phyloP scores from a whole-genome alignment of 2,329 filamentous ascomycete genomes.

The Dactylellina leptospora region DNA sequence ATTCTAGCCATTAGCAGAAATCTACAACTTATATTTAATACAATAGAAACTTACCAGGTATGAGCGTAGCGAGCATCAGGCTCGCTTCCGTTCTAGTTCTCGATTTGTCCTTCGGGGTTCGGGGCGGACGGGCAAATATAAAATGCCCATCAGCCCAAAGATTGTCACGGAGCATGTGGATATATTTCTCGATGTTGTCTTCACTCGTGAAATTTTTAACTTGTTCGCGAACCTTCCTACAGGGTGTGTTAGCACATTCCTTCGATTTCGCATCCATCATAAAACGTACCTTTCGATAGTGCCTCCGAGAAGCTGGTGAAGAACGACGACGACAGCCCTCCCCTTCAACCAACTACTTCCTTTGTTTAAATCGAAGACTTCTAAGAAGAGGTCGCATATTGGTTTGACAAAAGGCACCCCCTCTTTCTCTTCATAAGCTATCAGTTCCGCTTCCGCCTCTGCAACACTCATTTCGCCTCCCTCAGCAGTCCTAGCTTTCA shows the following conservation, averaged over 20 bases:
- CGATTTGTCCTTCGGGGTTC: conserved; percentile 77
- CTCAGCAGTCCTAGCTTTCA: conserved; percentile 67
- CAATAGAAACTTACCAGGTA: conserved; percentile 66
- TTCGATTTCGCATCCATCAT: not conserved
- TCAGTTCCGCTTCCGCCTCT: conserved; percentile 92
- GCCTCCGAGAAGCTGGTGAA: conserved; percentile 93
- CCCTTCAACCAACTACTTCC: conserved; percentile 98
- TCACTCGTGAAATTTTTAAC: conserved; percentile 78
- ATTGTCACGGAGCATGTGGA: conserved; percentile 75
- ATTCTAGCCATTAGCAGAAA: conserved; percentile 9
- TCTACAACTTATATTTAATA: conserved; percentile 1
- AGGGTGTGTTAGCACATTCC: not conserved
- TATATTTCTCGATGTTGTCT: conserved; percentile 78
- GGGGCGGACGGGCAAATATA: conserved; percentile 58
- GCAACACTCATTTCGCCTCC: conserved; percentile 54
- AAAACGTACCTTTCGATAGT: conserved; percentile 79
- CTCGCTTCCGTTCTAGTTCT: conserved; percentile 86
- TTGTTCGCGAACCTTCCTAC: conserved; percentile 80
- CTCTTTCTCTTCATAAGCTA: conserved; percentile 89
- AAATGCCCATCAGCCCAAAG: conserved; percentile 81
- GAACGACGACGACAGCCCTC: conserved; percentile 90
- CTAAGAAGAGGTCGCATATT: conserved; percentile 96
- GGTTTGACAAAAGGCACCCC: conserved; percentile 96
- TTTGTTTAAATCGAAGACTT: conserved; percentile 91
- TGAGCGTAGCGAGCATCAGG: conserved; percentile 83